Evolutionary conservation across 177 flowering plant genomes (phyloP), one percentile per base, ranked within the genome.

Genomic region (Vitis hybrid): DNA sequence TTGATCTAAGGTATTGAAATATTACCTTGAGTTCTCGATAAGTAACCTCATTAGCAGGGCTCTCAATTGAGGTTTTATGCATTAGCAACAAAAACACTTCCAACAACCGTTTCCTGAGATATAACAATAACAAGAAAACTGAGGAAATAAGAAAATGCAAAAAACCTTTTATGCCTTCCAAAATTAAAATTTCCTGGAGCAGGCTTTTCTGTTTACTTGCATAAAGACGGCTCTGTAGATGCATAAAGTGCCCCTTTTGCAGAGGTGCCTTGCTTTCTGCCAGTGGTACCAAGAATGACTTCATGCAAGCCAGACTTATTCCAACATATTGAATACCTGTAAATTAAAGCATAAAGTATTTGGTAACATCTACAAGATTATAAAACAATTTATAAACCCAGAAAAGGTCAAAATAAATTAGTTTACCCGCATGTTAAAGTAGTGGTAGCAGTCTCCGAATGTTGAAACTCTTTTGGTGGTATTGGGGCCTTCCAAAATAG

Each of bases 281-380:
- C 99, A 49, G 97, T 96, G 68, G 95, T 96, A 68, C 99, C 99
- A 70, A 96, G 97, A 79, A 96, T 83, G 65, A 96, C 98, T 78
- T 96, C 97, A 79, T 93, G 94, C 83, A 90, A 76, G 64, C 91
- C 90, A 78, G 82, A 80, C 61, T 74, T 86, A 62, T 91, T 92
- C 98, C 99, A 96, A 79, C 97, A 90, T 67, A 96, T 82, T 40
- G 99, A 93, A 78, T 93, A 96, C 65, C 99, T 96, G 67, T 11
- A 13, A 51, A 66, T 40, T 11, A 65, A 71, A 73, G 32, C 52
- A 75, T 60, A 52, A 40, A 59, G 67, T 40, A 51, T 63, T 35
- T 12, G 68, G 56, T 11, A 60, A 67, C 67, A 71, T 51, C 50
- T 6, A 68, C 7, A 67, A 18, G 32, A 63, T 17, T 14, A 8